Evolutionary conservation across 2,329 filamentous ascomycete genomes (phyloP), one percentile per base, ranked within the genome.

Genomic region (Claviceps humidiphila): DNA sequence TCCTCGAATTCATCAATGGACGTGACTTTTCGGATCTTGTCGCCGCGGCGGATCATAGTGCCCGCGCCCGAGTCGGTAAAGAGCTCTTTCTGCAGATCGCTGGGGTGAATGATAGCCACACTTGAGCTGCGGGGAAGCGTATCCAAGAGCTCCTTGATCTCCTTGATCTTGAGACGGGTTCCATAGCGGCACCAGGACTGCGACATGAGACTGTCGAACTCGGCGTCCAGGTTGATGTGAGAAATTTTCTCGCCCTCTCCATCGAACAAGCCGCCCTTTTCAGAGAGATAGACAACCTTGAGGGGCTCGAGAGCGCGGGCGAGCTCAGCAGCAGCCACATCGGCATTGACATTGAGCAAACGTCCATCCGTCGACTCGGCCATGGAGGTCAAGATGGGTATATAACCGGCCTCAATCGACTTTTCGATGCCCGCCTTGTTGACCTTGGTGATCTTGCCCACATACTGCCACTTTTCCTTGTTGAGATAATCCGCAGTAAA

Each of bases 271-370:
- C 91, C 93, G 49, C 93, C 93, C 77, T 97, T 97, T 73, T 98
- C 93, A 5, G 89, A 94, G n/a, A 97, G 77, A 67, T 96, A 98
- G 55, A 98, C 90, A 56, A 97, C 91, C 81, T 98, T 98, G 62
- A 97, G 74, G 26, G 93, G 93, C 70, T 97, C 84, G 51, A 98
- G 75, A 53, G 87, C 82, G 55, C 88, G 84, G 24, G 93, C 91
- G 55, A 98, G 76, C 72, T 96, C 91, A 58, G 90, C 90, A 34
- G 93, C 93, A 39, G 91, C 91, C 56, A 96, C 91, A 68, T 98
- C 93, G 39, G 93, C 93, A 64, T 98, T 98, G 67, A 98, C 93
- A 64, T 98, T 98, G 57, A 98, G 77, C 50, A 97, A 83, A 68
- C 91, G 89, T 8, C 93, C 93, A 57, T 95, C 89, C 47, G 83